Evolutionary conservation across 164 flowering plant species (phyloP), one percentile per base, ranked within the genome.

Genomic region (Liquidambar formosana): DNA sequence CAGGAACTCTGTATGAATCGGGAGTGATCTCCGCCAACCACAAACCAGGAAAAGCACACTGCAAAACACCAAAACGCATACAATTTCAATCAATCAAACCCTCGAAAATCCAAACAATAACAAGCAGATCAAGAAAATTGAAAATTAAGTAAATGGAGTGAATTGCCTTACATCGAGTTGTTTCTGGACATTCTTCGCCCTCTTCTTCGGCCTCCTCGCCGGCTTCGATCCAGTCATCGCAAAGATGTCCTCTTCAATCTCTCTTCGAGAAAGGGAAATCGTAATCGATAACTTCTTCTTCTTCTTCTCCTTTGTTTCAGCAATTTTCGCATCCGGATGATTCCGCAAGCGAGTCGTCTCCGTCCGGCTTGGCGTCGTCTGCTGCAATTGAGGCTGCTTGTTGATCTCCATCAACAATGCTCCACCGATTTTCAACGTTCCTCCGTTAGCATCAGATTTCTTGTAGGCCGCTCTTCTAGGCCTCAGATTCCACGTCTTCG

Each of bases 41-140:
- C 27, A 80, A 43, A 10, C 86, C 88, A 28, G 88, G 88, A 54
- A 82, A 85, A 63, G 65, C 68, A 48, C 9, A 56, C 88, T 82
- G 74, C 66, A 73, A 61, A 70, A 33, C 3, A 49, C 14, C 64
- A 70, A 18, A 52, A 61, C 38, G 44, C 58, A 54, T 13, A 54
- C 14, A 46, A 9, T 46, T 9, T 4, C 14, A 21, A 54, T 10
- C 26, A 54, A 10, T 54, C 19, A 16, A 28, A 8, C 14, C 21
- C 57, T 8, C 6, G 23, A 22, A 33, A 19, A 61, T 21, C 2
- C 4, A 33, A 33, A 33, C 41, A 33, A 33, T 33, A 33, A 33
- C 41, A 33, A 33, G 41, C 41, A 33, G 4, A 33, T 2, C 41
- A 33, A 33, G 6, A 33, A 33, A 33, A 33, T 2, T 33, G 6